Base-by-base conservation (phyloP, 2,329 filamentous ascomycete genomes). In the Coniochaeta hoffmannii region DNA sequence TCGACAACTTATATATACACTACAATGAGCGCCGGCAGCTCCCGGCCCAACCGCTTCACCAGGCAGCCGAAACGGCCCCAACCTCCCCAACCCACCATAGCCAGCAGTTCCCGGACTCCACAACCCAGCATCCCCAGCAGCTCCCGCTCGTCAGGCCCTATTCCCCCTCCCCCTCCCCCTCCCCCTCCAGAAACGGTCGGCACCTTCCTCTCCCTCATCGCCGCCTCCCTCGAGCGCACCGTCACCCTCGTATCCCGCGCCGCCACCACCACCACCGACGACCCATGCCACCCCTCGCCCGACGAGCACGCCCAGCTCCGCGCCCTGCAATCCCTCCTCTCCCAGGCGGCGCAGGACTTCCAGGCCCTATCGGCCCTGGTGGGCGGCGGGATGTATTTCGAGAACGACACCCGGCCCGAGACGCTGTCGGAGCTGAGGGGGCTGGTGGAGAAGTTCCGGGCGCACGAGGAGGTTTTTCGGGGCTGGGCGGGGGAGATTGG, bases 271-370 rank as follows among this genome's bases (percentile, higher is more conserved):
- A n/a, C n/a, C n/a, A n/a, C n/a, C n/a, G n/a, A n/a, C n/a, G 81
- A 84, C 67, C 83, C 82, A 68, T 74, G 75, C 46, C 76, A 78
- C 58, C 84, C 81, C 81, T 78, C 76, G 0, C 70, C 73, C 22
- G 80, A 83, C 71, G 81, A 84, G 70, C 77, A 81, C 64, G 80
- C 83, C 64, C 81, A 84, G 69, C 66, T 78, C 56, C 77, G 75
- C 56, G 75, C 78, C 51, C 71, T 85, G 54, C 76, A 82, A 62
- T 71, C 74, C 34, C 72, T 75, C n/a, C 72, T 85, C 53, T 79
- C 83, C 64, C 79, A 82, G 61, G 81, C 81, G 55, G 81, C 78
- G 68, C 76, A 74, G 65, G 81, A 85, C 68, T 85, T 83, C 60
- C 81, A 84, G 68, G 76, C 80, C 63, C 71, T 85, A 57, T 75